phyloP scores from a whole-genome alignment of 495 filamentous ascomycete genomes.

The Alectoria sarmentosa region DNA sequence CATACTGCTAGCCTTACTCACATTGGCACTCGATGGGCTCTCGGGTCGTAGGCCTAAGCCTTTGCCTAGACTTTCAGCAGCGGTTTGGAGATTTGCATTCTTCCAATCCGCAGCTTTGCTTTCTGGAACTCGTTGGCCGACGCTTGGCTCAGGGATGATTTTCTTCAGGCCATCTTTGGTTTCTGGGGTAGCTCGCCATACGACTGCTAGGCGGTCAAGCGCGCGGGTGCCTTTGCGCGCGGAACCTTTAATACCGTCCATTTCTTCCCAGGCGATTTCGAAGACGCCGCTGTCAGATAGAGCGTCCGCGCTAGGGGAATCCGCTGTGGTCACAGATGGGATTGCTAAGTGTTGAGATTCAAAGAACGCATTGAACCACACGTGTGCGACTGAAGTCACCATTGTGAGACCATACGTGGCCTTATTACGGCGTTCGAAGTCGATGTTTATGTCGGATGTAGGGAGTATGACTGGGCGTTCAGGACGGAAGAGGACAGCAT shows the following conservation, averaged over 20 bases:
- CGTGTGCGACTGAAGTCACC: slow-evolving; percentile 87
- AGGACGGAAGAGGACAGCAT: slow-evolving; percentile 74
- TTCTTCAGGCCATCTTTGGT: slow-evolving; percentile 29
- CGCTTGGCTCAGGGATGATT: slow-evolving; percentile 50
- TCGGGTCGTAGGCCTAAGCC: slow-evolving; percentile 59
- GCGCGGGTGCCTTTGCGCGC: slow-evolving; percentile 70
- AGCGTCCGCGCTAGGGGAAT: slow-evolving; percentile 50
- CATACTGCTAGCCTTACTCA: slow-evolving; percentile 60
- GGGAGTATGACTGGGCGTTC: slow-evolving; percentile 56
- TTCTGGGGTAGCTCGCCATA: slow-evolving; percentile 54
- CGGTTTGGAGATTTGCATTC: slow-evolving; percentile 36
- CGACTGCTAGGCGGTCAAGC: slow-evolving; percentile 76
- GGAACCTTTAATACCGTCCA: slow-evolving; percentile 76
- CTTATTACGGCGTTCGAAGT: slow-evolving; percentile 74
- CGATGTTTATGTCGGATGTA: slow-evolving; percentile 82
- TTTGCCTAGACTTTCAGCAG: slow-evolving; percentile 42
- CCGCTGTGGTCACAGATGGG: slow-evolving; percentile 19
- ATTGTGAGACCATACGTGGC: slow-evolving; percentile 72
- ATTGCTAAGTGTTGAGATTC: slow-evolving; percentile 62
- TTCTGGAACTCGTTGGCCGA: slow-evolving; percentile 60
- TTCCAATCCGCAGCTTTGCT: slow-evolving; percentile 65
- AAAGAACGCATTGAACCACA: slow-evolving; percentile 95
- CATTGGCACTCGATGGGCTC: slow-evolving; percentile 50
- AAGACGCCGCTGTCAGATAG: slow-evolving; percentile 48
- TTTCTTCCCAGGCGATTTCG: slow-evolving; percentile 55